phyloP scores from a whole-genome alignment of 2,329 filamentous ascomycete genomes.

The Diaporthe batatas region DNA sequence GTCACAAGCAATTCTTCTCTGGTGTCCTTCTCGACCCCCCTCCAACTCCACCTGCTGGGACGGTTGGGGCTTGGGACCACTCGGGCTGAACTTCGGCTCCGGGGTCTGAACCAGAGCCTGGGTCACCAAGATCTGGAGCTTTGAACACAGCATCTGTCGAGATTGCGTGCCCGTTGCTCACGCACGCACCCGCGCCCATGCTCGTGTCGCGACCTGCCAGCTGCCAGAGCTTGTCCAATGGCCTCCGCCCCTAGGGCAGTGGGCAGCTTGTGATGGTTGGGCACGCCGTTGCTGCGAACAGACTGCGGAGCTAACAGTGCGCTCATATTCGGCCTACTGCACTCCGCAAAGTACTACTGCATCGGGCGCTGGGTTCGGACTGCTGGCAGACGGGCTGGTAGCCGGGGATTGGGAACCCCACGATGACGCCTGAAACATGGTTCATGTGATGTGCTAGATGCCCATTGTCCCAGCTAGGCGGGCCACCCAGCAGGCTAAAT shows the following conservation, averaged over 20 bases:
- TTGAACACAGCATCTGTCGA: not conserved
- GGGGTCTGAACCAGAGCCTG: slow-evolving; percentile 31
- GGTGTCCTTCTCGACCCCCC: slow-evolving; percentile 16
- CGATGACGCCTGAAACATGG: slow-evolving; percentile 27
- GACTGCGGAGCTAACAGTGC: not conserved
- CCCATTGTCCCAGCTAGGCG: slow-evolving; percentile 23
- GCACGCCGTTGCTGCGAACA: slow-evolving; percentile 20
- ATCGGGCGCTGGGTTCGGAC: not conserved
- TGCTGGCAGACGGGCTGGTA: not conserved
- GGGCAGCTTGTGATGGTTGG: slow-evolving; percentile 1
- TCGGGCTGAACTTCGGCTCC: slow-evolving; percentile 32
- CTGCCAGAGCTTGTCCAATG: not conserved
- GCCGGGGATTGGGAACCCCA: not conserved
- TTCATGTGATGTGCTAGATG: slow-evolving; percentile 33
- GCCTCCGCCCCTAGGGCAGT: not conserved
- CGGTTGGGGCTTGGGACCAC: not conserved
- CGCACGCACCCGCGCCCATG: not conserved
- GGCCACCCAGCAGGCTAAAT: slow-evolving; percentile 29
- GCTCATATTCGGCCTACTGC: slow-evolving; percentile 21
- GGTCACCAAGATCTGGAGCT: slow-evolving; percentile 10
- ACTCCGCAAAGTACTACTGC: slow-evolving; percentile 19
- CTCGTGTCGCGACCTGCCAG: not conserved
- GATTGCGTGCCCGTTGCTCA: not conserved
- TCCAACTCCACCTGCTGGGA: not conserved
- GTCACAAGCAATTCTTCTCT: slow-evolving; percentile 43